A percentile compares a stretch with the other conserved stretches of the same genome.
Evolutionary conservation across 1,284 basidiomycete genomes (phyloP).

Genomic region (Tremellales sp.): DNA sequence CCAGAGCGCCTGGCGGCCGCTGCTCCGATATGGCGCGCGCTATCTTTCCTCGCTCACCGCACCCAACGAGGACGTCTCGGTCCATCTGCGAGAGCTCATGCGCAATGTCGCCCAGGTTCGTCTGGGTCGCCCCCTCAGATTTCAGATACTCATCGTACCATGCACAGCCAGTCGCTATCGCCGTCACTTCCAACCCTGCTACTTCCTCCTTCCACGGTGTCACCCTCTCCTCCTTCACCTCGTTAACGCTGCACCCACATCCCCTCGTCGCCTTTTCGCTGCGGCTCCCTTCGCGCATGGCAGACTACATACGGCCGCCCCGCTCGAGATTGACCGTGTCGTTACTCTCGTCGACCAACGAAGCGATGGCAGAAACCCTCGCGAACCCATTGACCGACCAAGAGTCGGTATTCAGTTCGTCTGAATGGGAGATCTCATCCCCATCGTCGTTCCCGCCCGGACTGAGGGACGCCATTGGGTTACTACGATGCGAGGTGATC

Average conservation of each 20-base stretch:
- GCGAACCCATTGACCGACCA: slow-evolving; percentile 28
- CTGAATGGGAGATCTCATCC: slow-evolving; percentile 13
- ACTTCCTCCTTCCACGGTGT: slow-evolving; percentile 63
- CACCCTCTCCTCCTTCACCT: slow-evolving; percentile 85
- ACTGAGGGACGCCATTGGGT: slow-evolving; percentile 20
- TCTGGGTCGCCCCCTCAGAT: neutral
- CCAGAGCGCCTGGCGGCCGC: too few relatives aligned
- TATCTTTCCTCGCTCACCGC: too few relatives aligned
- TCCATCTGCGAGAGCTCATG: slow-evolving; percentile 43
- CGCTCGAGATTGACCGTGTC: slow-evolving; percentile 27
- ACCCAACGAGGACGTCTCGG: slow-evolving; percentile 22
- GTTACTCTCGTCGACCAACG: slow-evolving; percentile 27
- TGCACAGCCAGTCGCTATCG: slow-evolving; percentile 45
- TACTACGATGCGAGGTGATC: slow-evolving; percentile 30
- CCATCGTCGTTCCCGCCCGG: slow-evolving; percentile 14
- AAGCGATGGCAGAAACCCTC: slow-evolving; percentile 30
- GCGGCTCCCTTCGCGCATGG: slow-evolving; percentile 82
- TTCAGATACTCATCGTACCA: neutral
- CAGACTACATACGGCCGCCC: slow-evolving; percentile 54
- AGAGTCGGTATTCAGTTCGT: slow-evolving; percentile 21
- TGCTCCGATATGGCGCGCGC: too few relatives aligned
- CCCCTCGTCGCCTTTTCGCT: slow-evolving; percentile 84
- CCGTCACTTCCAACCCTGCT: slow-evolving; percentile 26
- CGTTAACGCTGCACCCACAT: slow-evolving; percentile 79
- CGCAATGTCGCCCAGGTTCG: slow-evolving; percentile 48